Conservation (phyloP, 2,329 filamentous ascomycete genomes). For the Botryotinia narcissicola region DNA sequence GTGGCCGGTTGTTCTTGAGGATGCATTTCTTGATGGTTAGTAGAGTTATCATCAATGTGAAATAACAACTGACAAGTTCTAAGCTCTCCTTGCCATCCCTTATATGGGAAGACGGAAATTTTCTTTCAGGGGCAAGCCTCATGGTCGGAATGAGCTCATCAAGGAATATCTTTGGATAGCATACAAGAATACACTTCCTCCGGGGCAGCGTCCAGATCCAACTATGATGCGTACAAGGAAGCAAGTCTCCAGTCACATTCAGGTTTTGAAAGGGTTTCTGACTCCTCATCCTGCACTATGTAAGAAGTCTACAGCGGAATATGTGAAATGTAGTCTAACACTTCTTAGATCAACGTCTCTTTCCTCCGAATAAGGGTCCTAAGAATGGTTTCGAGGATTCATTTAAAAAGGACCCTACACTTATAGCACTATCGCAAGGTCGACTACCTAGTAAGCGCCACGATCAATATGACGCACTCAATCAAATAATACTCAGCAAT, state of each 20-base stretch:
- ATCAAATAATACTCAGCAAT: constrained; percentile 20
- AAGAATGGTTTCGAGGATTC: constrained; percentile 56
- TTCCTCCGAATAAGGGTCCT: constrained; percentile 51
- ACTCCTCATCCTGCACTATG: constrained; percentile 57
- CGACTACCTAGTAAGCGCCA: constrained; percentile 31
- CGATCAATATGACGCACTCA: constrained; percentile 27
- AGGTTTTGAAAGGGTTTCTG: constrained; percentile 67
- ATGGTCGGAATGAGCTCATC: constrained; percentile 69
- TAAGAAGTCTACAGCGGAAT: constrained; percentile 43
- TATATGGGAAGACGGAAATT: constrained; percentile 66
- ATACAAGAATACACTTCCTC: constrained; percentile 41
- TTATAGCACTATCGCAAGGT: constrained; percentile 56
- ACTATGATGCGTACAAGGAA: constrained; percentile 51
- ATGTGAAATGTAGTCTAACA: constrained; percentile 22
- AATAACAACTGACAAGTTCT: background rate
- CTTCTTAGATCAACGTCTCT: constrained; percentile 50
- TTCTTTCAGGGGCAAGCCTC: constrained; percentile 60
- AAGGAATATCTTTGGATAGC: constrained; percentile 64
- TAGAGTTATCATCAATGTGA: constrained; percentile 15
- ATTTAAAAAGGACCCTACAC: constrained; percentile 64
- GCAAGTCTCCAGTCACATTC: constrained; percentile 69
- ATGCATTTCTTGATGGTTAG: constrained; percentile 66
- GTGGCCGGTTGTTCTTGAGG: constrained; percentile 62
- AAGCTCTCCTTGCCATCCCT: constrained; percentile 63
- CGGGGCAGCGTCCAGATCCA: constrained; percentile 47